A percentile compares a stretch with the other conserved stretches of the same genome.
Evolutionary conservation across 2,329 filamentous ascomycete species (phyloP).

Genomic region (Pseudofabraea citricarpa): DNA sequence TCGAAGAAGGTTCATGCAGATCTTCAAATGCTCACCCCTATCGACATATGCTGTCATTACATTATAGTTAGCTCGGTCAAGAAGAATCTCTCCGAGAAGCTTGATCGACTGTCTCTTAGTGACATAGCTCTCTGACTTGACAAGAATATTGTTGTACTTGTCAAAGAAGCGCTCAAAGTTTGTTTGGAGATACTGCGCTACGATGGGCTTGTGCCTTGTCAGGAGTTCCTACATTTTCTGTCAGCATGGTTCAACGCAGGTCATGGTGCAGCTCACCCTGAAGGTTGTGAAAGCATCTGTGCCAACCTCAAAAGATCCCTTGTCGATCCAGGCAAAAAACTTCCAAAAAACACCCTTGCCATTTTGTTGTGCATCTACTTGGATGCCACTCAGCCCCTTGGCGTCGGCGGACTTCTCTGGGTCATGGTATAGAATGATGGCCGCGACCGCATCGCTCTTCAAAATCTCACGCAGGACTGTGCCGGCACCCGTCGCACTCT

Average conservation of each 20-base stretch:
- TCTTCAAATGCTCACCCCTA: slow-evolving; percentile 90
- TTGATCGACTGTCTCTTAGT: slow-evolving; percentile 99
- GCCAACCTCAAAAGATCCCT: slow-evolving; percentile 91
- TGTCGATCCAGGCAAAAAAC: slow-evolving; percentile 97
- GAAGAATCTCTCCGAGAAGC: slow-evolving; percentile 85
- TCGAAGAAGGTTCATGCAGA: slow-evolving; percentile 94
- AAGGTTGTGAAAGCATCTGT: slow-evolving; percentile 98
- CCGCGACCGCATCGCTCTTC: slow-evolving; percentile 87
- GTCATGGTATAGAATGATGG: slow-evolving; percentile 90
- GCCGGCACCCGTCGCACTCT: slow-evolving; percentile 87
- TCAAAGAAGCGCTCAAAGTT: slow-evolving; percentile 95
- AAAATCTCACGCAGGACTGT: slow-evolving; percentile 82
- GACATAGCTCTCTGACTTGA: slow-evolving; percentile 93
- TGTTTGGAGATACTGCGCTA: slow-evolving; percentile 78
- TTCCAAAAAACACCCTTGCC: slow-evolving; percentile 91
- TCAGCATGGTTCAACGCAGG: too few relatives aligned
- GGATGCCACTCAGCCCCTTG: slow-evolving; percentile 73
- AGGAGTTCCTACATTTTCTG: slow-evolving; percentile 80
- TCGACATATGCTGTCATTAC: slow-evolving; percentile 98
- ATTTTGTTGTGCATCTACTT: slow-evolving; percentile 68
- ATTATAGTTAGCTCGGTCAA: slow-evolving; percentile 93
- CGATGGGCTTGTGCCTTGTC: slow-evolving; percentile 87
- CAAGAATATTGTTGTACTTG: slow-evolving; percentile 79
- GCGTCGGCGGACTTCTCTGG: slow-evolving; percentile 62
- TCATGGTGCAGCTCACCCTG: slow-evolving; percentile 61